phyloP scores from a whole-genome alignment of 169 alveolate genomes.

The Cardiosporidium cionae region DNA sequence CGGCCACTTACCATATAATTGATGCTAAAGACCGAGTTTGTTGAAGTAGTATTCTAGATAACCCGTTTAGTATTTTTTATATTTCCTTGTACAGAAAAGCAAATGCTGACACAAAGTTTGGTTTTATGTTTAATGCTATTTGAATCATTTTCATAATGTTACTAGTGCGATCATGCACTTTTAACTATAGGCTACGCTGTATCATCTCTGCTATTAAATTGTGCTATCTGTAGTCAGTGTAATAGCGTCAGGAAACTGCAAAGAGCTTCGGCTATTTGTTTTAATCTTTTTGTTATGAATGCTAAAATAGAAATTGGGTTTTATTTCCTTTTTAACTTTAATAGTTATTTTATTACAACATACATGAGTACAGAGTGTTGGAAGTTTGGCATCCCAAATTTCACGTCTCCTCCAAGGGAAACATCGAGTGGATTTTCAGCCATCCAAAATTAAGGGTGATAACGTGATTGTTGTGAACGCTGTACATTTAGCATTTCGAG shows the following conservation, averaged over 20 bases:
- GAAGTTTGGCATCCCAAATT: constrained; percentile 21
- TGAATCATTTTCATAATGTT: no score
- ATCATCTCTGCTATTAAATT: no score
- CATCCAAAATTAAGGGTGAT: constrained; percentile 48
- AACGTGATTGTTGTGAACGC: constrained; percentile 81
- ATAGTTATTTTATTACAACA: no score
- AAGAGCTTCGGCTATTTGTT: no score
- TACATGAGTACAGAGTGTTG: constrained; percentile 33
- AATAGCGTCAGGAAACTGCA: no score
- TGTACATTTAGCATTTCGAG: constrained; percentile 63
- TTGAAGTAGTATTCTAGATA: neutral
- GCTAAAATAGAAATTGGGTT: no score
- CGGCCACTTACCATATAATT: constrained; percentile 64
- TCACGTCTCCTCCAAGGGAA: constrained; percentile 32
- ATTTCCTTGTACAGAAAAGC: neutral
- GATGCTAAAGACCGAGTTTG: constrained; percentile 62
- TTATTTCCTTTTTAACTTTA: no score
- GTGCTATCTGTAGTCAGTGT: no score
- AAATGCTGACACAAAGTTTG: neutral
- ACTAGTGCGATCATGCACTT: no score
- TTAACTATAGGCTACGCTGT: no score
- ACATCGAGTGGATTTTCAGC: constrained; percentile 25
- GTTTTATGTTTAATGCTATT: no score
- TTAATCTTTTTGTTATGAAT: no score
- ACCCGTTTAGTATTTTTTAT: neutral